Evolutionary conservation across 257 asterid species (phyloP).

Genomic region (Solanum habrochaites): DNA sequence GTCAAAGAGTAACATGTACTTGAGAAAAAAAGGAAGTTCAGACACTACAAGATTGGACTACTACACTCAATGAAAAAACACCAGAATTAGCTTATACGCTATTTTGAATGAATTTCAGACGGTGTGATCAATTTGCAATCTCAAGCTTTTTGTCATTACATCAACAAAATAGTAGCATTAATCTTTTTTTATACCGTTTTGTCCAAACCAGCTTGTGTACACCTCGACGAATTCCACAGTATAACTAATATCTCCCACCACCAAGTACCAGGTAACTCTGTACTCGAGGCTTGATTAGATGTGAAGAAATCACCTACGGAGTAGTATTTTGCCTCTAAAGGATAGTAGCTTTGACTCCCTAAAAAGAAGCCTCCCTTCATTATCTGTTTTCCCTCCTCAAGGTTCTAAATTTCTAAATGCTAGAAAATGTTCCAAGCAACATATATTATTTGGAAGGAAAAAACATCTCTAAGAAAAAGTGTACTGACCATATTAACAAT

Average conservation of each 20-base stretch:
- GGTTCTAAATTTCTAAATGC: background rate
- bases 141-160: background rate
- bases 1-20: background rate
- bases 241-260: background rate
- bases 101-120: background rate
- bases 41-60: background rate
- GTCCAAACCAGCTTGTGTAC: background rate
- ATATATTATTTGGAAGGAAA: background rate
- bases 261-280: background rate
- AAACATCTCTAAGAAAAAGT: background rate
- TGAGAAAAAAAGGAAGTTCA: background rate
- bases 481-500: slow-evolving; percentile 72
- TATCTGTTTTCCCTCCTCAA: background rate
- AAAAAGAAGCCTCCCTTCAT: background rate
- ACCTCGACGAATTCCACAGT: background rate
- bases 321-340: background rate
- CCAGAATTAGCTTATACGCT: background rate
- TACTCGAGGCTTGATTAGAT: background rate
- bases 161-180: background rate
- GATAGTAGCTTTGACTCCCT: background rate
- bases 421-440: background rate
- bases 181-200: too few species aligned
- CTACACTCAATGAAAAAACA: background rate
- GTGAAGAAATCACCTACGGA: background rate
- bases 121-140: background rate